Percentiles rank a stretch among this genome's conserved stretches.
Evolutionary conservation across 2,329 filamentous ascomycete species (phyloP).

Genomic region (Fusarium kyushuense): DNA sequence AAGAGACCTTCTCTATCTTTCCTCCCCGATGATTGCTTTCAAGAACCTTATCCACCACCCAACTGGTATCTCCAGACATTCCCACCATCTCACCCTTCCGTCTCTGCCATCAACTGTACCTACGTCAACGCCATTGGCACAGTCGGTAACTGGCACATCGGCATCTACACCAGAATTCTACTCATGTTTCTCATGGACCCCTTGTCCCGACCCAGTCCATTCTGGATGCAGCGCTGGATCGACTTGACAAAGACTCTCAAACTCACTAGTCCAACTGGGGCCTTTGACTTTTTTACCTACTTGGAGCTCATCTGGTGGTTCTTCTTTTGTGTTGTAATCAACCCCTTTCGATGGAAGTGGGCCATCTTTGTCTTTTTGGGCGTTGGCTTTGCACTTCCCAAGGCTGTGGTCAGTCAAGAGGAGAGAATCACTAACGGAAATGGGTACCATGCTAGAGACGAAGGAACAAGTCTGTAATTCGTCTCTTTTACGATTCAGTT

Average conservation of each 20-base stretch:
- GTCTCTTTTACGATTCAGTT: background rate
- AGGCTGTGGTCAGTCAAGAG: conserved; percentile 74
- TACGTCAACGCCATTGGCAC: conserved; percentile 86
- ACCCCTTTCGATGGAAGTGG: conserved; percentile 94
- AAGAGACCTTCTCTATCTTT: conserved; percentile 79
- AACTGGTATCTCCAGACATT: conserved; percentile 93
- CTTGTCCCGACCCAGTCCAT: conserved; percentile 75
- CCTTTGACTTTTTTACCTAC: conserved; percentile 93
- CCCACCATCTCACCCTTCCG: conserved; percentile 76
- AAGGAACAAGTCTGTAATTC: conserved; percentile 32
- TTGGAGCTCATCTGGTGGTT: conserved; percentile 90
- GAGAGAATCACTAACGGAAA: conserved; percentile 59
- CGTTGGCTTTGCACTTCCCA: conserved; percentile 74
- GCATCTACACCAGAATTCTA: conserved; percentile 87
- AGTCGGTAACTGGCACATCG: conserved; percentile 85
- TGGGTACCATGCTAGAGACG: conserved; percentile 33
- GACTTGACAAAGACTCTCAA: conserved; percentile 84
- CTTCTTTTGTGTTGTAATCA: conserved; percentile 79
- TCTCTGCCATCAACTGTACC: conserved; percentile 86
- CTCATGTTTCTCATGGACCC: conserved; percentile 89
- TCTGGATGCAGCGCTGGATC: conserved; percentile 88
- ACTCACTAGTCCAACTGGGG: conserved; percentile 74
- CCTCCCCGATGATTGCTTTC: conserved; percentile 78
- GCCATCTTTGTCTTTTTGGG: conserved; percentile 85
- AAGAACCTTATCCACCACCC: conserved; percentile 79